These are phyloP conservation scores for Fusarium sp. DNA, from an alignment of 2,329 filamentous ascomycete genomes.

Conservation along the genomic window DNA sequence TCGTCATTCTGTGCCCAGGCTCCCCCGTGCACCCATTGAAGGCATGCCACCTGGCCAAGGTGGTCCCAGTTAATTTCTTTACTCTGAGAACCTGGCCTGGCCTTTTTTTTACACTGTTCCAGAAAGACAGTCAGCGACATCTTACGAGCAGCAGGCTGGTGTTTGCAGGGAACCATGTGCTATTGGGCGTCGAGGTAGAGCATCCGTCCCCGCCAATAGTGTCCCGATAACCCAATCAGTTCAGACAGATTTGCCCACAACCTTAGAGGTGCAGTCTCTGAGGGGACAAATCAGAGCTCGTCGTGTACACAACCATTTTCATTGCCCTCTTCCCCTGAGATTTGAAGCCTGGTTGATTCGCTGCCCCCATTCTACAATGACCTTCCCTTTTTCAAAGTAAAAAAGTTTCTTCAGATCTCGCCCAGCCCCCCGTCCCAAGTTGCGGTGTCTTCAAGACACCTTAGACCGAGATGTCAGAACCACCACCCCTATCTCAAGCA, in stretches of 20 bases:
- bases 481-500: conserved; percentile 32
- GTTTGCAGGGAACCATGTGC: conserved; percentile 12
- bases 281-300: conserved; percentile 33
- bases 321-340: conserved; percentile 9
- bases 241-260: conserved; percentile 38
- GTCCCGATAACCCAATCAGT: conserved; percentile 27
- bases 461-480: background rate
- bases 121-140: conserved; percentile 19
- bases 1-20: conserved; percentile 2
- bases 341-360: conserved; percentile 6
- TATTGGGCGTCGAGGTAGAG: conserved; percentile 20
- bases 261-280: conserved; percentile 14
- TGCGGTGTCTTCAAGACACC: conserved; percentile 27
- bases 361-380: background rate
- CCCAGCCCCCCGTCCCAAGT: conserved; percentile 20
- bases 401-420: conserved; percentile 2
- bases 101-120: conserved; percentile 5
- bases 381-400: background rate
- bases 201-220: conserved; percentile 23
- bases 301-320: background rate
- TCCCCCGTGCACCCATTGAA: conserved; percentile 29
- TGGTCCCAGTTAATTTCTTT: conserved; percentile 35
- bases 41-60: conserved; percentile 40
- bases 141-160: conserved; percentile 11
- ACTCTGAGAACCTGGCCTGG: conserved; percentile 6